phyloP scores from a whole-genome alignment of 192 early-diverging fungal species.

The Backusella tuberculispora region DNA sequence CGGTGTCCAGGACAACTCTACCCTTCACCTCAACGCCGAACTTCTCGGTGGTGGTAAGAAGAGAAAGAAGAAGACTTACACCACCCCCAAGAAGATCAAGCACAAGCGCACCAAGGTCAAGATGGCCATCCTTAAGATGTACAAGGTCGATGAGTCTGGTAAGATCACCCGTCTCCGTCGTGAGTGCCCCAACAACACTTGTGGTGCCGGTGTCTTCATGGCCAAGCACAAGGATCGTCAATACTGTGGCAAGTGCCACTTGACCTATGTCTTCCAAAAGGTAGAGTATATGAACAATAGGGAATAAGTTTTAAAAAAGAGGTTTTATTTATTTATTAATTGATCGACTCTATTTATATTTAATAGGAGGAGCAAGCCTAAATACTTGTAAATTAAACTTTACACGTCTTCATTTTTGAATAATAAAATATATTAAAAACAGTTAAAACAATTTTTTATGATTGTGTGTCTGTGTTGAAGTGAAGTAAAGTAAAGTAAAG shows the following conservation, averaged over 20 bases:
- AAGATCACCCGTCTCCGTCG: constrained; percentile 98
- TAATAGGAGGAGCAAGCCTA: constrained; percentile 13
- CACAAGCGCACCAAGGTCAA: constrained; percentile 99
- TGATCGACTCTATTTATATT: not conserved
- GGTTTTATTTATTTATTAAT: not conserved
- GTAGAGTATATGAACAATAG: constrained; percentile 35
- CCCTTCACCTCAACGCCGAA: constrained; percentile 72
- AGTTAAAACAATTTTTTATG: not conserved
- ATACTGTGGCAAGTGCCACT: constrained; percentile 95
- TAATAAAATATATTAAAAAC: not conserved
- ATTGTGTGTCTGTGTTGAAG: too few species aligned
- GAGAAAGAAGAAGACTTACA: too few species aligned
- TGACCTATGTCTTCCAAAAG: constrained; percentile 96
- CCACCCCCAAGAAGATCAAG: too few species aligned
- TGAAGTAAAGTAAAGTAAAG: too few species aligned
- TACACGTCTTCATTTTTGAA: constrained; percentile 9
- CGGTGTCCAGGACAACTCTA: constrained; percentile 70
- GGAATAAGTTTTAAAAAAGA: not conserved
- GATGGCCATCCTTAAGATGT: constrained; percentile 97
- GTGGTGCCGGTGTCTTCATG: constrained; percentile 99
- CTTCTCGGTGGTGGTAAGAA: too few species aligned
- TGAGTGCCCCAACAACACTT: constrained; percentile 95
- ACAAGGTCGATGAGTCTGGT: constrained; percentile 96
- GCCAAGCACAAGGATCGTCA: constrained; percentile 97
- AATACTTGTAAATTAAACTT: constrained; percentile 12